Base-by-base conservation (phyloP, 2,329 filamentous ascomycete species). In the Ophiocordyceps camponoti-leonardi region DNA sequence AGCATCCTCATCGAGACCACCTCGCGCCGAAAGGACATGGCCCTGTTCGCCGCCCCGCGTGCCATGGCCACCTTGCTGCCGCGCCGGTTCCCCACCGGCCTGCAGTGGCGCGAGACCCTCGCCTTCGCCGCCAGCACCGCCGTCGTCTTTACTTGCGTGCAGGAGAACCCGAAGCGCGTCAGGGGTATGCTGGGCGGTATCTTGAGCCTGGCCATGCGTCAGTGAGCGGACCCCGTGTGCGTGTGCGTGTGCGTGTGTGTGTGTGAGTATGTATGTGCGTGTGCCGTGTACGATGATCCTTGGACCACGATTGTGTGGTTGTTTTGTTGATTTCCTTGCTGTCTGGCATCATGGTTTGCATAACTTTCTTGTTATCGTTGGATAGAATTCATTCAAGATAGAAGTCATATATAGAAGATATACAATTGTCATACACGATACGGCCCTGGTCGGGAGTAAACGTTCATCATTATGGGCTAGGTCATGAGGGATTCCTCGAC, bases 41-140 rank as follows among this genome's bases (percentile, higher is more conserved):
- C 81, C 10, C 69, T 92, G 37, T 93, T 93, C 58, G 85, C 92
- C 41, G 77, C 83, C 19, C 86, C 86, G 0, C 71, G 85, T 50
- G 86, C 86, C 14, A 67, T 85, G 50, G 83, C 82, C 10, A 85
- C 82, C 0, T 59, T 88, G 49, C 63, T 93, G 16, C 86, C 86
- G 7, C 67, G 86, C 49, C 68, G 74, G 39, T 93, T 92, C 59
- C 57, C 61, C 2, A 53, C 61, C 48, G 65, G 77, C 54, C 71
- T 79, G 61, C 73, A 81, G 65, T 81, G 78, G 77, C 68, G 73
- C 44, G 82, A 86, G 65, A 77, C 69, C 35, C 49, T 75, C 28
- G 72, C 71, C 1, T 87, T 87, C 61, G 77, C 81, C 0, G 57
- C 71, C 41, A 83, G 81, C 55, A 73, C 77, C 11, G 82, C 81